Evolutionary conservation across 768 basidiomycete genomes (phyloP).

Genomic region (Suillus fuscotomentosus): DNA sequence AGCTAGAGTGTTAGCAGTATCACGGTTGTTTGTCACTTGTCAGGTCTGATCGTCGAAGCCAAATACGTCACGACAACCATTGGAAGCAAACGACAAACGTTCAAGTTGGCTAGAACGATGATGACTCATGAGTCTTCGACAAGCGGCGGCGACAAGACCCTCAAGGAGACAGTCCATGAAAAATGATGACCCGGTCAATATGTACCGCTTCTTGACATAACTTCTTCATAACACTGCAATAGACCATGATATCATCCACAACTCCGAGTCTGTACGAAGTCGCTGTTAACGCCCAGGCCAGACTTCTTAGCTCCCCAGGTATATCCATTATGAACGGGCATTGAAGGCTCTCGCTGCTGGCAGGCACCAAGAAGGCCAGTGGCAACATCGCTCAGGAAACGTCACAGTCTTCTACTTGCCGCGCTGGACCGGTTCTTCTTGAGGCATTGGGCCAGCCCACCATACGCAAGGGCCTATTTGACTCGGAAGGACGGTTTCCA

Average conservation of each 20-base stretch:
- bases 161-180: not conserved
- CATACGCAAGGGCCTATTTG: slow-evolving; percentile 37
- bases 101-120: too few species aligned
- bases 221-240: slow-evolving; percentile 53
- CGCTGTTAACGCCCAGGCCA: not conserved
- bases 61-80: not conserved
- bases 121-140: not conserved
- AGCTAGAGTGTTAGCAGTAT: too few species aligned
- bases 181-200: not conserved
- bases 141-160: not conserved
- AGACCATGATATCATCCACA: slow-evolving; percentile 44
- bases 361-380: slow-evolving; percentile 62
- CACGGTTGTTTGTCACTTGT: too few species aligned
- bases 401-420: slow-evolving; percentile 39
- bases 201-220: slow-evolving; percentile 23
- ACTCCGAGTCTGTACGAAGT: slow-evolving; percentile 36
- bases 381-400: slow-evolving; percentile 49
- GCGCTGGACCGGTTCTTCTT: slow-evolving; percentile 43
- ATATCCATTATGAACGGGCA: slow-evolving; percentile 63
- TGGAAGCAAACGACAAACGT: not conserved
- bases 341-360: slow-evolving; percentile 58
- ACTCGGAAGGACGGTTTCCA: not conserved
- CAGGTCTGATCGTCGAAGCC: not conserved
- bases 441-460: slow-evolving; percentile 49
- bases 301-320: slow-evolving; percentile 47